These are phyloP conservation scores for Candida mattraensis DNA, from an alignment of 805 yeast genomes.

Conservation along the genomic window DNA sequence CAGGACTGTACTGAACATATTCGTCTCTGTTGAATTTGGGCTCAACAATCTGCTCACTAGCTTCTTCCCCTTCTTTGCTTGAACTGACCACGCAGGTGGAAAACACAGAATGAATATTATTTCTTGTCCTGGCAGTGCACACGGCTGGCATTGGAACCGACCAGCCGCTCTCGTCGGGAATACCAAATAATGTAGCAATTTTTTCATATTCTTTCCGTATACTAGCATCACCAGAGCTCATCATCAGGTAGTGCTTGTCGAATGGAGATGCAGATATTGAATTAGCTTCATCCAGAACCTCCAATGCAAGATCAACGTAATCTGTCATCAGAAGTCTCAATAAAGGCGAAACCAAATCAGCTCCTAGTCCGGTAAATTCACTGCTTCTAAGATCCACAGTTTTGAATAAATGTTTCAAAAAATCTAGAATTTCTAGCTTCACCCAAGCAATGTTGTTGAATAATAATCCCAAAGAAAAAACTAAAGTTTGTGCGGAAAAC, in stretches of 20 bases:
- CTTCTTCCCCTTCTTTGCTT: constrained; percentile 41
- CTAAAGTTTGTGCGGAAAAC: constrained; percentile 70
- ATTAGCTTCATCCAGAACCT: constrained; percentile 82
- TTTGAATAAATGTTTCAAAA: constrained; percentile 74
- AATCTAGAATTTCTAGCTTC: constrained; percentile 72
- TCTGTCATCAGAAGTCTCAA: constrained; percentile 78
- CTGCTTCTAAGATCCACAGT: constrained; percentile 72
- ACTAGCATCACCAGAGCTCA: constrained; percentile 83
- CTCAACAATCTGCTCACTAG: constrained; percentile 25
- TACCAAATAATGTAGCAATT: constrained; percentile 88
- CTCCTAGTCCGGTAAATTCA: constrained; percentile 88
- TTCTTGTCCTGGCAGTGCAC: constrained; percentile 83
- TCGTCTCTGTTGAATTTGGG: constrained; percentile 60
- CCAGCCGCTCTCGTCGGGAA: constrained; percentile 97
- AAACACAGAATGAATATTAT: constrained; percentile 93
- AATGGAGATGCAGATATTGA: constrained; percentile 85
- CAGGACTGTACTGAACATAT: constrained; percentile 37
- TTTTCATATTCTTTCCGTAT: constrained; percentile 79
- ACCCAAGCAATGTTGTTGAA: constrained; percentile 80
- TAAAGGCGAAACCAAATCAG: constrained; percentile 90
- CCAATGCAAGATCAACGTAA: constrained; percentile 83
- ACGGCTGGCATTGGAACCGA: constrained; percentile 94
- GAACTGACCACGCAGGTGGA: constrained; percentile 66
- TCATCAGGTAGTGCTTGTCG: constrained; percentile 88
- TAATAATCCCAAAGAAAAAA: constrained; percentile 73